Percentiles rank a stretch among this genome's conserved stretches.
Evolutionary conservation across 2,329 filamentous ascomycete genomes (phyloP).

Genomic region (Diaporthe eres): DNA sequence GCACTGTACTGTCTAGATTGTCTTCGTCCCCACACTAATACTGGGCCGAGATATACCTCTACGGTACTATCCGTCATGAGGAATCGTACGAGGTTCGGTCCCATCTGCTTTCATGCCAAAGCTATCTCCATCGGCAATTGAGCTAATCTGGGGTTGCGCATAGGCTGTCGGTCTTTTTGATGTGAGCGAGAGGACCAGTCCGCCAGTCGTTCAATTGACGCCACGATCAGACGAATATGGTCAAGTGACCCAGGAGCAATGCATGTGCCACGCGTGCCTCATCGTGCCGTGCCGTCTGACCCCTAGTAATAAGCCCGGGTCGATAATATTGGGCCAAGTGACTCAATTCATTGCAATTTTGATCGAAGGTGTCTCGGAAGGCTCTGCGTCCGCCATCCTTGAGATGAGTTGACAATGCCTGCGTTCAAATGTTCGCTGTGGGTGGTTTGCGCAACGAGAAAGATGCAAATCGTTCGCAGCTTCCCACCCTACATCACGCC

Average conservation of each 20-base stretch:
- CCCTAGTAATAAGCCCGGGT: not conserved
- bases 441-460: not conserved
- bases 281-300: constrained; percentile 6
- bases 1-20: not conserved
- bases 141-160: not conserved
- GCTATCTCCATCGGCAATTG: not conserved
- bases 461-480: not conserved
- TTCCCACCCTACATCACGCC: not conserved
- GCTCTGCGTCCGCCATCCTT: not conserved
- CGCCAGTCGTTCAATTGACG: not conserved
- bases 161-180: not conserved
- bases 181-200: not conserved
- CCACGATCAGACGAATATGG: not conserved
- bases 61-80: not conserved
- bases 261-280: constrained; percentile 4
- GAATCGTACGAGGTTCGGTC: constrained; percentile 10
- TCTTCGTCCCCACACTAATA: constrained; percentile 16
- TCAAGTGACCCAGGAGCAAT: constrained; percentile 25
- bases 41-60: not conserved
- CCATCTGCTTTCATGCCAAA: not conserved
- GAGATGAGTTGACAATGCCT: not conserved
- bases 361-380: not conserved
- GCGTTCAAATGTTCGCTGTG: not conserved
- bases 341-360: not conserved
- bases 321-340: not conserved